These are phyloP conservation scores for Artomyces pyxidatus DNA, from an alignment of 768 basidiomycete species.

Conservation along the genomic window DNA sequence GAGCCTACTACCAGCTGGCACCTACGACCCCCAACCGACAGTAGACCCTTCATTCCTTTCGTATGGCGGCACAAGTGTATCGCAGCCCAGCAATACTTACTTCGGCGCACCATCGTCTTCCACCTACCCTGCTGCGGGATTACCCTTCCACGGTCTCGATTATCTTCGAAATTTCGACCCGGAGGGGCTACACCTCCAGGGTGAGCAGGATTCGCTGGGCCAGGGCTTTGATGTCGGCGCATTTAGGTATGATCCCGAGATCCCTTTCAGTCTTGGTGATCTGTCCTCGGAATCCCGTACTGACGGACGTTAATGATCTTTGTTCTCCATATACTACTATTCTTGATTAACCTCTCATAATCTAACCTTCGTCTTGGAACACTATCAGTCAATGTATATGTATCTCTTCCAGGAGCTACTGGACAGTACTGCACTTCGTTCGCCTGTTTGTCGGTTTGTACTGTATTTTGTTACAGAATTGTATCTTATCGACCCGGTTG, in stretches of 20 bases:
- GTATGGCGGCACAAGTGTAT: constrained; percentile 1
- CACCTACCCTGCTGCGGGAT: constrained; percentile 60
- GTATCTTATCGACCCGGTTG: not conserved
- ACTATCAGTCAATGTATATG: too few relatives aligned
- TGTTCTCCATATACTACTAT: not conserved
- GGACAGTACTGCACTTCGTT: too few relatives aligned
- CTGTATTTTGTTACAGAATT: not conserved
- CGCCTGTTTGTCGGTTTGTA: not conserved
- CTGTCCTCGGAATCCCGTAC: constrained; percentile 7
- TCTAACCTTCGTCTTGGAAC: too few relatives aligned
- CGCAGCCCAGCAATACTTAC: constrained; percentile 16
- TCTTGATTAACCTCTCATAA: too few relatives aligned
- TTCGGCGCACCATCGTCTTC: constrained; percentile 38
- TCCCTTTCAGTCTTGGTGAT: constrained; percentile 55
- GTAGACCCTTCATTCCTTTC: constrained; percentile 16
- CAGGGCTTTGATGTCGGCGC: constrained; percentile 64
- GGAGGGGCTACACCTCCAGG: constrained; percentile 24
- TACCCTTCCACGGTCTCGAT: constrained; percentile 82
- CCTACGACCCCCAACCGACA: constrained; percentile 11
- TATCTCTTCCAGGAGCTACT: too few relatives aligned
- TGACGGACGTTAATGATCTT: not conserved
- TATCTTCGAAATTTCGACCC: constrained; percentile 73
- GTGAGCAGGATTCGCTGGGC: constrained; percentile 38
- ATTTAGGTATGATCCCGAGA: constrained; percentile 71
- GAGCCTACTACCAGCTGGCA: not conserved